These are phyloP conservation scores for Jackrogersella minutella DNA, from an alignment of 495 filamentous ascomycete genomes.

Conservation along the genomic window DNA sequence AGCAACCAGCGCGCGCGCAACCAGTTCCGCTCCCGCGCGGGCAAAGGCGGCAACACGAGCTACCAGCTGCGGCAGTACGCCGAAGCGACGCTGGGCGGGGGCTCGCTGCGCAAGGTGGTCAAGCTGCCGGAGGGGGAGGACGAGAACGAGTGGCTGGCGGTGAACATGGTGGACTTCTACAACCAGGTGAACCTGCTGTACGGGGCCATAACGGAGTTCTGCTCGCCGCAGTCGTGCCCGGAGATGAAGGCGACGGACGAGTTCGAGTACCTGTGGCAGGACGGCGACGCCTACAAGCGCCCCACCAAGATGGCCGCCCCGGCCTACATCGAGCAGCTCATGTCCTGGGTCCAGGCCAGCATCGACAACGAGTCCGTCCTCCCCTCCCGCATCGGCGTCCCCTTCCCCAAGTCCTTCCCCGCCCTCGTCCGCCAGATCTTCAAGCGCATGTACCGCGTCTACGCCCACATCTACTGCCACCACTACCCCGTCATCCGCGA, in stretches of 20 bases:
- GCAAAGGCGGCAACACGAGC: constrained; percentile 85
- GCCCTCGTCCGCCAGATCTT: constrained; percentile 89
- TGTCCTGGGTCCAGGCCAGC: constrained; percentile 94
- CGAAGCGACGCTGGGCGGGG: constrained; percentile 93
- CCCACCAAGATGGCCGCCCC: constrained; percentile 98
- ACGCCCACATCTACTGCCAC: constrained; percentile 99
- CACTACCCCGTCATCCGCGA: constrained; percentile 97
- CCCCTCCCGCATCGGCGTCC: constrained; percentile 90
- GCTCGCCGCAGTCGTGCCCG: constrained; percentile 93
- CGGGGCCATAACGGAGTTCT: constrained; percentile 98
- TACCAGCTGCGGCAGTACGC: constrained; percentile 98
- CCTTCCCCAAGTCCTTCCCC: constrained; percentile 93
- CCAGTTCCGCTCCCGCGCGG: constrained; percentile 90
- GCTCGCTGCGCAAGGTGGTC: constrained; percentile 93
- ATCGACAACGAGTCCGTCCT: constrained; percentile 97
- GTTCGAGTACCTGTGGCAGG: constrained; percentile 99
- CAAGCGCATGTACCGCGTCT: constrained; percentile 98
- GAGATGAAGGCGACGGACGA: constrained; percentile 99
- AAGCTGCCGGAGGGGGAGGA: constrained; percentile 97
- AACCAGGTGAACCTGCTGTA: constrained; percentile 99
- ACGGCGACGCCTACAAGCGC: constrained; percentile 87
- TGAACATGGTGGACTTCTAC: constrained; percentile 99
- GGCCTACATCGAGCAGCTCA: constrained; percentile 95
- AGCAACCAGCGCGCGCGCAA: constrained; percentile 90
- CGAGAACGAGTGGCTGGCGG: constrained; percentile 95